Conservation (phyloP, 306 rosid species). For the Cucumis hystrix region DNA sequence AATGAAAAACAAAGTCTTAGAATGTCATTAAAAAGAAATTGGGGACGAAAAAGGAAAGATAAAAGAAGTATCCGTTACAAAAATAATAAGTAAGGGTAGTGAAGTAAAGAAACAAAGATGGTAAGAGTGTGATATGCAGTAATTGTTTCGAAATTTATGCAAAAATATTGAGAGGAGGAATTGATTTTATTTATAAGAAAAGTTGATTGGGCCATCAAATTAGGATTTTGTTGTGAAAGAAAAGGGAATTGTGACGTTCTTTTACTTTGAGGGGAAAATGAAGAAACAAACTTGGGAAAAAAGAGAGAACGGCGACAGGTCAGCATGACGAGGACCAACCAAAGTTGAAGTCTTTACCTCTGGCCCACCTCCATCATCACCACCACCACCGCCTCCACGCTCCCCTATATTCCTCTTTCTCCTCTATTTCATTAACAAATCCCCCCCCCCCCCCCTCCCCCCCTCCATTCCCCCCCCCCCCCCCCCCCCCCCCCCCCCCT, state of each 20-base stretch:
- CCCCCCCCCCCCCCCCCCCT: not conserved
- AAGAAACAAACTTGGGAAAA: not conserved
- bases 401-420: not conserved
- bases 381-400: not conserved
- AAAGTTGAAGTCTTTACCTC: conserved; percentile 2
- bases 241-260: not conserved
- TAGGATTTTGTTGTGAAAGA: not conserved
- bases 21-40: too few species aligned
- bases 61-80: not conserved
- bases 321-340: conserved; percentile 53
- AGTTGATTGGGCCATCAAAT: not conserved
- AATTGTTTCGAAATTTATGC: not conserved
- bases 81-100: too few species aligned
- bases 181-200: not conserved
- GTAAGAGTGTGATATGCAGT: not conserved
- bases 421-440: not conserved
- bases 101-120: not conserved
- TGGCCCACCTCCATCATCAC: conserved; percentile 14
- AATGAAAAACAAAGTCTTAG: too few species aligned
- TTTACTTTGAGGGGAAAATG: not conserved
- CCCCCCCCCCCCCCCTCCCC: too few species aligned
- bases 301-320: conserved; percentile 18
- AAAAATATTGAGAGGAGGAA: not conserved
- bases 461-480: too few species aligned
- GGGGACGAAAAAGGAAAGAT: too few species aligned